Conservation (phyloP, 2,329 filamentous ascomycete species). For the Colletotrichum horii region DNA sequence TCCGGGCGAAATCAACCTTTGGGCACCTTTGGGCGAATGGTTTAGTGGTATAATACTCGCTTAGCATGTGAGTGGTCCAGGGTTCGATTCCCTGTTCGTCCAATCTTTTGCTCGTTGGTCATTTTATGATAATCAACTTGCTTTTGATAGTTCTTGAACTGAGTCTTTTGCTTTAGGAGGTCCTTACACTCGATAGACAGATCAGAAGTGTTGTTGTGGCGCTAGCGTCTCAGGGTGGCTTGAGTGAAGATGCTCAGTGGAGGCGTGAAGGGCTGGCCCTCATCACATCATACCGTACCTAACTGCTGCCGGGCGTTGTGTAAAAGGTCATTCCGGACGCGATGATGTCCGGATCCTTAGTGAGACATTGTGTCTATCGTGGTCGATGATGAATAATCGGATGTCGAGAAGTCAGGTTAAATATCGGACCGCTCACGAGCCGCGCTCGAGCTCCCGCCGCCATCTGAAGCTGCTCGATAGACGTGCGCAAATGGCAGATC, state of each 20-base stretch:
- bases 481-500: background rate
- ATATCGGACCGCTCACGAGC: background rate
- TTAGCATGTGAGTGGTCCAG: slow-evolving; percentile 21
- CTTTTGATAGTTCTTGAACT: background rate
- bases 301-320: background rate
- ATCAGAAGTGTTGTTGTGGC: background rate
- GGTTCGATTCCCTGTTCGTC: slow-evolving; percentile 22
- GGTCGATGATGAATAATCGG: background rate
- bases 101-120: background rate
- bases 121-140: background rate
- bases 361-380: background rate
- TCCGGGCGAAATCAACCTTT: slow-evolving; percentile 11
- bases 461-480: background rate
- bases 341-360: background rate
- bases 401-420: background rate
- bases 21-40: slow-evolving; percentile 6
- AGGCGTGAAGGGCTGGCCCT: background rate
- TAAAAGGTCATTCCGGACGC: background rate
- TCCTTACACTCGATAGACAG: background rate
- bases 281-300: background rate
- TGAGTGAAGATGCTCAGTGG: background rate
- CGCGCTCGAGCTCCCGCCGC: background rate
- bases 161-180: background rate
- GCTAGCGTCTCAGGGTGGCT: background rate
- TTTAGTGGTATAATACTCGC: slow-evolving; percentile 22